A percentile compares a stretch with the other conserved stretches of the same genome.
Evolutionary conservation across 2,329 filamentous ascomycete species (phyloP).

Genomic region (Aureobasidium sp.): DNA sequence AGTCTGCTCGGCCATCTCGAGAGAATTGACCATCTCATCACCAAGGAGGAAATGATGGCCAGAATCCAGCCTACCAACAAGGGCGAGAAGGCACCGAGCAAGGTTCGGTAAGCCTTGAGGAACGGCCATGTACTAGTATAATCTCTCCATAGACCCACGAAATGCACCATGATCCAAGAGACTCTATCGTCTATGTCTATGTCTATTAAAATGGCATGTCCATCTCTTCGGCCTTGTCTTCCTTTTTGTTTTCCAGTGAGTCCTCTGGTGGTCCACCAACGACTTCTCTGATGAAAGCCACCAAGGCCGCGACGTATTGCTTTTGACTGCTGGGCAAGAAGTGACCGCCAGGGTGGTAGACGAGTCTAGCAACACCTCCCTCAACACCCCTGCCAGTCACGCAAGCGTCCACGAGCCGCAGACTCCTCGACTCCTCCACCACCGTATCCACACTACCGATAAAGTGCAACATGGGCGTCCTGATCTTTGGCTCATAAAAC

Average conservation of each 20-base stretch:
- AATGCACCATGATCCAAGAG: slow-evolving; percentile 14
- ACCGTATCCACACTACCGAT: slow-evolving; percentile 80
- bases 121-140: slow-evolving; percentile 12
- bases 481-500: slow-evolving; percentile 68
- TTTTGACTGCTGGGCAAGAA: slow-evolving; percentile 73
- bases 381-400: slow-evolving; percentile 38
- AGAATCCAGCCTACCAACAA: slow-evolving; percentile 67
- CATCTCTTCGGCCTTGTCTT: slow-evolving; percentile 60
- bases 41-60: slow-evolving; percentile 99
- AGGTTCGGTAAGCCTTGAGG: slow-evolving; percentile 25
- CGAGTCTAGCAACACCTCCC: slow-evolving; percentile 37
- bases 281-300: slow-evolving; percentile 59
- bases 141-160: slow-evolving; percentile 10
- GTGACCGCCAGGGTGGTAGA: slow-evolving; percentile 82
- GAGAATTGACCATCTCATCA: slow-evolving; percentile 94
- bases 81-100: slow-evolving; percentile 36
- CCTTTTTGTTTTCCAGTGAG: slow-evolving; percentile 32
- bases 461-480: slow-evolving; percentile 73
- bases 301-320: slow-evolving; percentile 70
- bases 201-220: slow-evolving; percentile 53
- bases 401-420: slow-evolving; percentile 60
- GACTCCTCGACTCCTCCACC: slow-evolving; percentile 69
- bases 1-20: slow-evolving; percentile 76
- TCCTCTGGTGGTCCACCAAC: slow-evolving; percentile 35
- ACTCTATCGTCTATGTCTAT: not conserved